These are phyloP conservation scores for Agrocybe praecox DNA, from an alignment of 768 basidiomycete genomes.

Conservation along the genomic window DNA sequence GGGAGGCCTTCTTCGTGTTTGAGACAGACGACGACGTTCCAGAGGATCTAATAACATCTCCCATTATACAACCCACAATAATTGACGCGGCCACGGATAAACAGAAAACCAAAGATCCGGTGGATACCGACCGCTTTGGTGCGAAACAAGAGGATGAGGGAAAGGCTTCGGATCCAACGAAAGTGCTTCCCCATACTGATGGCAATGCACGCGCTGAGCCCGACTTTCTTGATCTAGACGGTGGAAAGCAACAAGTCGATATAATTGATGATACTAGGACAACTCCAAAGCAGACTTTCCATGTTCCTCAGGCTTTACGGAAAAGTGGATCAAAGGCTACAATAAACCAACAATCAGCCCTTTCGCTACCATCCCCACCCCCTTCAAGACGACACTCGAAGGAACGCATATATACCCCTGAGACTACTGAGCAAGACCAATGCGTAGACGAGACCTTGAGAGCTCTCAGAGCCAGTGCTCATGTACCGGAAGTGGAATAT, in stretches of 20 bases:
- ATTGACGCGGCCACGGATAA: constrained; percentile 34
- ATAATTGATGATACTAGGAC: constrained; percentile 21
- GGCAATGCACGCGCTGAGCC: constrained; percentile 50
- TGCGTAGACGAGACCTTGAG: constrained; percentile 55
- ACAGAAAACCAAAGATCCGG: constrained; percentile 19
- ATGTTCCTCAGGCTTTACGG: constrained; percentile 27
- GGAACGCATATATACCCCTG: constrained; percentile 25
- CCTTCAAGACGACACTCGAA: constrained; percentile 24
- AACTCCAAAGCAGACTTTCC: constrained; percentile 34
- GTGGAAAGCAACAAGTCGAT: constrained; percentile 27
- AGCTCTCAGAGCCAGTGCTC: constrained; percentile 39
- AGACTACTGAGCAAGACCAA: constrained; percentile 40
- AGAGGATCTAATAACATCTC: constrained; percentile 90
- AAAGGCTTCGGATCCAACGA: constrained; percentile 7
- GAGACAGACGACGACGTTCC: constrained; percentile 97
- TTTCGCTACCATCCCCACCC: constrained; percentile 34
- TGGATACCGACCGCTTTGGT: constrained; percentile 42
- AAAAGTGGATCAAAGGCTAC: constrained; percentile 33
- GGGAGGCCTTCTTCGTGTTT: constrained; percentile 98
- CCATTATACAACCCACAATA: constrained; percentile 73
- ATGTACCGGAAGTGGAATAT: constrained; percentile 63
- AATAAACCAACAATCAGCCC: constrained; percentile 21
- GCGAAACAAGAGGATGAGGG: constrained; percentile 29
- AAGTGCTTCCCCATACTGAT: constrained; percentile 13
- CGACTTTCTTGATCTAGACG: constrained; percentile 86